Conservation (phyloP, 2,329 filamentous ascomycete genomes). For the Diaporthe longicolla region DNA sequence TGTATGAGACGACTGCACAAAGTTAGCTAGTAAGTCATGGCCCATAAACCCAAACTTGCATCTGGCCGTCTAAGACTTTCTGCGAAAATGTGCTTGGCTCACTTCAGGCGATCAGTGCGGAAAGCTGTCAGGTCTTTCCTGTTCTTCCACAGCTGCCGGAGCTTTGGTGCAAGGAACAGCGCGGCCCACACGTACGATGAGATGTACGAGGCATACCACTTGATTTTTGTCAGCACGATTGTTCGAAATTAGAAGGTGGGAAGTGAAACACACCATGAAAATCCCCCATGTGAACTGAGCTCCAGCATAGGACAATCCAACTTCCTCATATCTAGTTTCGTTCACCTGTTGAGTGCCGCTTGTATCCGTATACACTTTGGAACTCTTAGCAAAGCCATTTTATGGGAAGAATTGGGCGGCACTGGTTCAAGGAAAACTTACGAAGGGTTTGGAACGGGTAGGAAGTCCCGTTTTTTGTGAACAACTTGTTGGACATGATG, state of each 20-base stretch:
- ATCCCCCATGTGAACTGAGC: slow-evolving; percentile 44
- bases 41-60: background rate
- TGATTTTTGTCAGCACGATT: background rate
- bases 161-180: slow-evolving; percentile 38
- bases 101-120: slow-evolving; percentile 39
- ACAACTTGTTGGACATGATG: slow-evolving; percentile 45
- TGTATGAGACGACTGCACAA: slow-evolving; percentile 28
- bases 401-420: background rate
- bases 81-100: background rate
- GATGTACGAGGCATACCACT: slow-evolving; percentile 41
- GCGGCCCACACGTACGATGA: slow-evolving; percentile 39
- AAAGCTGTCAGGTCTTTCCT: slow-evolving; percentile 23
- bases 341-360: slow-evolving; percentile 41
- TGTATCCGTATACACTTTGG: slow-evolving; percentile 35
- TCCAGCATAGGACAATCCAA: slow-evolving; percentile 44
- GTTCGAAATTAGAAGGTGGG: background rate
- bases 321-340: slow-evolving; percentile 44
- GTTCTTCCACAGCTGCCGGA: slow-evolving; percentile 37
- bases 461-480: slow-evolving; percentile 43
- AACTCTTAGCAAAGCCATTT: background rate
- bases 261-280: slow-evolving; percentile 39
- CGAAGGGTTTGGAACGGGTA: slow-evolving; percentile 40
- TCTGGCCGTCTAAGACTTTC: background rate
- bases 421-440: background rate
- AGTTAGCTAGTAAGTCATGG: background rate